Conservation (phyloP, 2,329 filamentous ascomycete species). For the Ascochyta fabae region DNA sequence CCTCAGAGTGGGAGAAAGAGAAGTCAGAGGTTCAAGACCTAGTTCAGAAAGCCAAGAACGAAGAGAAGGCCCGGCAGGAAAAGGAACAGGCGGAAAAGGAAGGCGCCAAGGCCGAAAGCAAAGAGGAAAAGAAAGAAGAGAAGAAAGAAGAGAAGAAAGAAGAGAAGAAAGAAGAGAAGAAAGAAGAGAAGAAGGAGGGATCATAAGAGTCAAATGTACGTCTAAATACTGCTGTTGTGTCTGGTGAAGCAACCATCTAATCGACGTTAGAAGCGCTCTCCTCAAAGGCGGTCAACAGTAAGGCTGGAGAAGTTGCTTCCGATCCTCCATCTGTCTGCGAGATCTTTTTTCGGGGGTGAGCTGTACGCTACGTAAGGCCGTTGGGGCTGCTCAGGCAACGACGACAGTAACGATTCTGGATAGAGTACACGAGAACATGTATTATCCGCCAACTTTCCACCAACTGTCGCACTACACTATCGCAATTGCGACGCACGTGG, state of each 20-base stretch:
- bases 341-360: background rate
- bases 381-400: constrained; percentile 11
- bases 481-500: background rate
- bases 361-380: constrained; percentile 32
- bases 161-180: constrained; percentile 52
- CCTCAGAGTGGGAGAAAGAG: constrained; percentile 87
- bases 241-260: background rate
- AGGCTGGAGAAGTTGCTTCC: background rate
- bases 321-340: background rate
- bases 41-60: constrained; percentile 61
- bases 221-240: background rate
- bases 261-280: background rate
- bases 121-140: constrained; percentile 45
- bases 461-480: background rate
- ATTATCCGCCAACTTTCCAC: background rate
- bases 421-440: background rate
- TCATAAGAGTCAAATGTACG: constrained; percentile 8
- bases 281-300: background rate
- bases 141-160: constrained; percentile 46
- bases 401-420: constrained; percentile 27
- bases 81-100: constrained; percentile 52
- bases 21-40: constrained; percentile 78
- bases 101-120: constrained; percentile 31
- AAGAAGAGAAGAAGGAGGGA: constrained; percentile 33
- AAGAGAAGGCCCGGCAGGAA: constrained; percentile 47